These are phyloP conservation scores for Pleurotus salmoneostramineus DNA, from an alignment of 768 basidiomycete species.

Conservation along the genomic window DNA sequence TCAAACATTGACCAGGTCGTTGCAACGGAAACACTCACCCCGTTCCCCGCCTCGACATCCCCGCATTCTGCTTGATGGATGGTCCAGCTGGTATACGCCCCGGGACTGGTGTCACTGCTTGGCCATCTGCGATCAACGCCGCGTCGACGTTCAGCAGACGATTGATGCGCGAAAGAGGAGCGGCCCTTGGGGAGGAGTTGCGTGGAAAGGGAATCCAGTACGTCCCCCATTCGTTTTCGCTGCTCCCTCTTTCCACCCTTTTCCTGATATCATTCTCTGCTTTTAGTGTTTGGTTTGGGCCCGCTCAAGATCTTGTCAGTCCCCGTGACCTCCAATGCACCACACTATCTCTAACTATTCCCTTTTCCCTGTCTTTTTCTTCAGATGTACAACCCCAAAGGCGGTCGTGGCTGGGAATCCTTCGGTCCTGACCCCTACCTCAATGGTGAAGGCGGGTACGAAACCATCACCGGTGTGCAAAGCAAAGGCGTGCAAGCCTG, in stretches of 20 bases:
- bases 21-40: constrained; percentile 3
- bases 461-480: constrained; percentile 49
- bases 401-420: constrained; percentile 17
- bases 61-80: constrained; percentile 4
- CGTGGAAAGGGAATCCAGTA: constrained; percentile 59
- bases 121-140: constrained; percentile 31
- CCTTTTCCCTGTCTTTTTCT: neutral
- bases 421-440: constrained; percentile 51
- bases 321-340: neutral
- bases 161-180: constrained; percentile 59
- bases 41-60: neutral
- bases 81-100: constrained; percentile 5
- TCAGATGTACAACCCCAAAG: constrained; percentile 2
- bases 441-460: constrained; percentile 50
- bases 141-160: constrained; percentile 57
- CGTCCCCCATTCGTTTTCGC: neutral
- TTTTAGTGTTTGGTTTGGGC: constrained; percentile 1
- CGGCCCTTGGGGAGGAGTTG: constrained; percentile 64
- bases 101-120: constrained; percentile 1
- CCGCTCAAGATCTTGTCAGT: constrained; percentile 2
- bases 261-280: no score
- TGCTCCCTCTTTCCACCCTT: no score
- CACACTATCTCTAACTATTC: neutral
- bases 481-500: constrained; percentile 45
- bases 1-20: neutral